A percentile compares a stretch with the other conserved stretches of the same genome.
These are phyloP conservation scores for Neurospora sp. DNA, from an alignment of 495 filamentous ascomycete species.

Conservation along the genomic window DNA sequence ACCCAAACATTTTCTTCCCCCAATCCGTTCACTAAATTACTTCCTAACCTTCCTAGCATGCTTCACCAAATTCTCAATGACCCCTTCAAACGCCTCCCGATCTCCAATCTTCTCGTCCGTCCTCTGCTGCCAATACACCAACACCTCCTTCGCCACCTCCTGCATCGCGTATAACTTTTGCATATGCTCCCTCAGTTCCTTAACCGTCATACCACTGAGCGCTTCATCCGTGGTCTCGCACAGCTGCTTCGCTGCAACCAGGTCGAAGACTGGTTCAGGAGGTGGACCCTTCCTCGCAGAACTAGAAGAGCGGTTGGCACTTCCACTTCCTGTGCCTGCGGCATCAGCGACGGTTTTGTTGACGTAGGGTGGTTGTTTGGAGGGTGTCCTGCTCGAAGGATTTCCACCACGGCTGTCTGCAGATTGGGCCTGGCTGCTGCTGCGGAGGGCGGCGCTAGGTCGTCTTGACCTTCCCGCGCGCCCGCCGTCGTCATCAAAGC, in stretches of 20 bases:
- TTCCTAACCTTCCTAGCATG: slow-evolving; percentile 86
- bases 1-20: background rate
- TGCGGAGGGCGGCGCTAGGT: slow-evolving; percentile 38
- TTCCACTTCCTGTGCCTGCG: slow-evolving; percentile 6
- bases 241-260: slow-evolving; percentile 64
- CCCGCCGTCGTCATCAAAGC: background rate
- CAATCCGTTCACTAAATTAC: slow-evolving; percentile 12
- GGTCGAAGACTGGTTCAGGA: slow-evolving; percentile 65
- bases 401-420: slow-evolving; percentile 41
- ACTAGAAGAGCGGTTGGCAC: slow-evolving; percentile 18
- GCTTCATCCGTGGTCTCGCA: slow-evolving; percentile 80
- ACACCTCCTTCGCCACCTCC: slow-evolving; percentile 57
- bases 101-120: slow-evolving; percentile 78
- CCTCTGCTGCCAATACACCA: slow-evolving; percentile 82
- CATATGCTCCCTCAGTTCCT: slow-evolving; percentile 69
- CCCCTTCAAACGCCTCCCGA: slow-evolving; percentile 91
- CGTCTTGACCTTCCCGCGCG: slow-evolving; percentile 13
- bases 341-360: background rate
- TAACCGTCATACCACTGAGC: slow-evolving; percentile 59
- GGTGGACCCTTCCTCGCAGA: slow-evolving; percentile 40
- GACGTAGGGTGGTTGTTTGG: background rate
- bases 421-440: slow-evolving; percentile 37
- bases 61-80: slow-evolving; percentile 95
- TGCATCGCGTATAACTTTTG: slow-evolving; percentile 56
- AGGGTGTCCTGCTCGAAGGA: slow-evolving; percentile 9